Base-by-base conservation (phyloP, 78 protist genomes). In the Isochrysis galbana region DNA sequence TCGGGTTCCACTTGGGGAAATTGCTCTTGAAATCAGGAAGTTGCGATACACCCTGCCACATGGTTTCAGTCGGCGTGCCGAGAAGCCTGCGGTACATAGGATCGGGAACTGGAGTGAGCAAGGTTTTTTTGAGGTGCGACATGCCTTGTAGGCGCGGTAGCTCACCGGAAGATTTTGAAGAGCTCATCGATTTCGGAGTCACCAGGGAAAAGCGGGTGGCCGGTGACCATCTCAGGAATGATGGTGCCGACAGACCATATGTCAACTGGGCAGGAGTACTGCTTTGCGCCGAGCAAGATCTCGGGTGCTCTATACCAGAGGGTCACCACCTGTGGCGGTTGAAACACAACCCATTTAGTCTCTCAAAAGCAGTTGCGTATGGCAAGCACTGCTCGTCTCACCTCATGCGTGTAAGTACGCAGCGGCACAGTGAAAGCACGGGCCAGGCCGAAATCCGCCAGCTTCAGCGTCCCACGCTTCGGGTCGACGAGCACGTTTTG, bases 361-460 rank as follows among this genome's bases (percentile, higher is more conserved):
- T 19, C 67, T 54, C n/a, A n/a, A n/a, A n/a, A n/a, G n/a, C n/a
- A n/a, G n/a, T n/a, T n/a, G n/a, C n/a, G n/a, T n/a, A n/a, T n/a
- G n/a, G n/a, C n/a, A n/a, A n/a, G n/a, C n/a, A n/a, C n/a, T n/a
- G n/a, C n/a, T n/a, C n/a, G n/a, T n/a, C n/a, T n/a, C n/a, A 94
- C 99, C 94, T 98, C 99, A 92, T 97, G 98, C 5, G 99, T 98
- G 95, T 89, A 93, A 19, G 98, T 86, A 51, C 98, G 96, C 39
- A 99, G 95, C 44, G 99, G 99, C 42, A 98, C 95, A 38, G 98
- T 96, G 91, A 96, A 97, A 0, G 99, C 98, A 25, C 99, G 93
- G 0, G 99, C 99, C 32, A 98, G 97, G 54, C 99, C 99, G 67
- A 99, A 99, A 93, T 99, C 99, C 0, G 88, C 88, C 22, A 80